Evolutionary conservation across 108 stramenopile genomes (phyloP).

Genomic region (Skeletonema menzelii): DNA sequence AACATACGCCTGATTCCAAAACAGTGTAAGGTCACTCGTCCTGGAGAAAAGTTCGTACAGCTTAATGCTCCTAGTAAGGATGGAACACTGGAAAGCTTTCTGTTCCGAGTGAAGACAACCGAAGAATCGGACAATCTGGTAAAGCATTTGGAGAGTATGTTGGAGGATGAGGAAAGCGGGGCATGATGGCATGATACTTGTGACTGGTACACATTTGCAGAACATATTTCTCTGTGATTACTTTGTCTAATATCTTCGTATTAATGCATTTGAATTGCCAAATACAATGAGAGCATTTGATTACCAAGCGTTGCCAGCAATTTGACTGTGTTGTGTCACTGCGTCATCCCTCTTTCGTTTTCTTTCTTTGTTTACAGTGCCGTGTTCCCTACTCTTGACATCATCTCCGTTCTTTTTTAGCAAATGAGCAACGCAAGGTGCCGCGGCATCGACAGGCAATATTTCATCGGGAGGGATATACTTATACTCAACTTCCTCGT

Average conservation of each 20-base stretch:
- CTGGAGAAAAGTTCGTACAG: slow-evolving; percentile 44
- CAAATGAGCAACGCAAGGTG: slow-evolving; percentile 54
- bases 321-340: neutral
- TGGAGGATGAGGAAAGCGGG: slow-evolving; percentile 6
- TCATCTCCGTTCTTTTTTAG: slow-evolving; percentile 3
- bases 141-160: slow-evolving; percentile 22
- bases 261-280: neutral
- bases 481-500: slow-evolving; percentile 71
- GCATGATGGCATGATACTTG: too few relatives aligned
- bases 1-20: slow-evolving; percentile 54
- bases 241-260: neutral
- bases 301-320: slow-evolving; percentile 38
- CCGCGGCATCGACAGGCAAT: slow-evolving; percentile 62
- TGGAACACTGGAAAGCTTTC: slow-evolving; percentile 24
- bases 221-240: neutral
- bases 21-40: slow-evolving; percentile 36
- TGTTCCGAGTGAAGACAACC: slow-evolving; percentile 36
- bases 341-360: slow-evolving; percentile 8
- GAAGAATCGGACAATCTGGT: slow-evolving; percentile 33
- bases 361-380: neutral
- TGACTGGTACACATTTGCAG: too few relatives aligned
- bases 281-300: neutral
- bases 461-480: slow-evolving; percentile 78
- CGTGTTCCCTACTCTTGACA: neutral
- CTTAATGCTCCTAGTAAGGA: slow-evolving; percentile 28